phyloP scores from a whole-genome alignment of 257 asterid genomes.

The Fraxinus quadrangulata region DNA sequence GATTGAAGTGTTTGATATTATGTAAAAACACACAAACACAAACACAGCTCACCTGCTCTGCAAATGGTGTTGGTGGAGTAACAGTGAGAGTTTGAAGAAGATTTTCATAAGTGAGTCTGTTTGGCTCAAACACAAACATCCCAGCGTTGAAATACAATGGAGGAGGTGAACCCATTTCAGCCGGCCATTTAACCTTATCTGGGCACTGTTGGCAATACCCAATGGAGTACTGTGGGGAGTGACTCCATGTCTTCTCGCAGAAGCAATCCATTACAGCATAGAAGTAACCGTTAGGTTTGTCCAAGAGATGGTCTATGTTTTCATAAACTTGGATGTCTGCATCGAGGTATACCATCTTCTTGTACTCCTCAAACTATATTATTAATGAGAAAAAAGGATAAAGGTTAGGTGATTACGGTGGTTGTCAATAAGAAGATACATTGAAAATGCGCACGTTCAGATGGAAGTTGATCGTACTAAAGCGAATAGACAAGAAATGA shows the following conservation, averaged over 20 bases:
- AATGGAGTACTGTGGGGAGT: conserved; percentile 45
- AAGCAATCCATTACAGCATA: conserved; percentile 60
- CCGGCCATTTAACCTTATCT: conserved; percentile 46
- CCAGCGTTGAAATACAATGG: conserved; percentile 59
- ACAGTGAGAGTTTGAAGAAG: conserved; percentile 41
- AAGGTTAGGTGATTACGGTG: neutral
- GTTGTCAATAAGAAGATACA: neutral
- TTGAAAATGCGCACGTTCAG: neutral
- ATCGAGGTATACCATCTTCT: conserved; percentile 61
- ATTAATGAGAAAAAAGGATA: neutral
- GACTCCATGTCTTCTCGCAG: conserved; percentile 64
- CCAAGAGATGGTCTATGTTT: conserved; percentile 54
- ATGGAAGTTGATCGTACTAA: neutral
- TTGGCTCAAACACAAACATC: conserved; percentile 50
- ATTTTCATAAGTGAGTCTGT: conserved; percentile 34
- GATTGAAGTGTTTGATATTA: neutral
- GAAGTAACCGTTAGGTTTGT: conserved; percentile 48
- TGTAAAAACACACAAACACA: neutral
- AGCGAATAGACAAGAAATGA: neutral
- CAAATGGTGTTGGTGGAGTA: conserved; percentile 49
- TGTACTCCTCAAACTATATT: conserved; percentile 47
- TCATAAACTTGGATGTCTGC: conserved; percentile 61
- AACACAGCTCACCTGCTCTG: conserved; percentile 23
- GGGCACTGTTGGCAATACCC: conserved; percentile 62
- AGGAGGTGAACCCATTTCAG: conserved; percentile 52